Percentiles rank a stretch among this genome's conserved stretches.
phyloP scores from a whole-genome alignment of 352 stramenopile species.

The Globisporangium recalcitrans region DNA sequence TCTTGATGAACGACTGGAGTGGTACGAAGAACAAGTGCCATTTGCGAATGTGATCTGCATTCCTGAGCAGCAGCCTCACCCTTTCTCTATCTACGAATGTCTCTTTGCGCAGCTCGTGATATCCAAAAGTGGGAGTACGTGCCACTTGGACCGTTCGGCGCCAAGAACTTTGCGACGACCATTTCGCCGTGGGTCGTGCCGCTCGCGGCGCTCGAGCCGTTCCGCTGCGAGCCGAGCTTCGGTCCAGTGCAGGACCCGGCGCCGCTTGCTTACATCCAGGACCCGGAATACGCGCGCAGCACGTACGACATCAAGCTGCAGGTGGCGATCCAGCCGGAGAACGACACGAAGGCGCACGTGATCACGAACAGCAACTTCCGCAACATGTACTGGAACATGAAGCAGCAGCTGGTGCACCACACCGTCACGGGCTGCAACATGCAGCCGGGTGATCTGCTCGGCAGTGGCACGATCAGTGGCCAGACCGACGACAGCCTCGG shows the following conservation, averaged over 20 bases:
- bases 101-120: constrained; percentile 45
- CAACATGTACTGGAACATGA: constrained; percentile 97
- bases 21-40: constrained; percentile 38
- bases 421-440: constrained; percentile 96
- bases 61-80: too few relatives aligned
- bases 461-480: constrained; percentile 94
- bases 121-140: constrained; percentile 98
- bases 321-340: constrained; percentile 60
- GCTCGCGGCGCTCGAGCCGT: constrained; percentile 91
- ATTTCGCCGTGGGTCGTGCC: constrained; percentile 97
- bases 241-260: constrained; percentile 79
- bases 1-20: constrained; percentile 98
- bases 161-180: constrained; percentile 97
- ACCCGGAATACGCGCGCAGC: constrained; percentile 84
- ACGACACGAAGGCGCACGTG: constrained; percentile 40
- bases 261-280: constrained; percentile 92
- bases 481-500: constrained; percentile 84
- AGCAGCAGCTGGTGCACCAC: constrained; percentile 96
- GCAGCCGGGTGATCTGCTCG: constrained; percentile 92
- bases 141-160: constrained; percentile 93
- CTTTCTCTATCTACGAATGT: not conserved
- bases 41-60: not conserved
- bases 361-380: constrained; percentile 93
- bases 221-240: constrained; percentile 89
- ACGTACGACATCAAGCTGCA: constrained; percentile 90